Evolutionary conservation across 148 eudicot species (phyloP).

Genomic region (Diospyros kaki): DNA sequence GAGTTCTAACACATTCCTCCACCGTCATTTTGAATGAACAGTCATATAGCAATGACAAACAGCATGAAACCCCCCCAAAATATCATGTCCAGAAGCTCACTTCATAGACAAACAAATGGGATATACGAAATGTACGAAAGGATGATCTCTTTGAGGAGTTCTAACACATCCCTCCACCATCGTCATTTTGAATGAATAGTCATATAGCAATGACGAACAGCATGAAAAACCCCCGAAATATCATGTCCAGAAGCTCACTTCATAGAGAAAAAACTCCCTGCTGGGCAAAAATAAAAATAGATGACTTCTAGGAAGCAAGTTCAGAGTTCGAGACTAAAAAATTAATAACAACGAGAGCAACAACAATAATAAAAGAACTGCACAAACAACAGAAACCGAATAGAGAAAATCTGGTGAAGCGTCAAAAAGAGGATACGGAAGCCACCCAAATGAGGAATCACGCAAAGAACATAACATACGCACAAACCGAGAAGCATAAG

Average conservation of each 20-base stretch:
- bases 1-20: conserved; percentile 19
- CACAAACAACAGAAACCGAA: background rate
- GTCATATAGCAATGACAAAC: conserved; percentile 14
- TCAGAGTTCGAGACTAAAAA: background rate
- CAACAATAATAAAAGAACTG: background rate
- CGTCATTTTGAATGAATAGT: conserved; percentile 18
- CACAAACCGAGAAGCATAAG: background rate
- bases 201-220: conserved; percentile 10
- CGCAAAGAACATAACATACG: background rate
- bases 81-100: conserved; percentile 10
- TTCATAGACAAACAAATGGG: conserved; percentile 7
- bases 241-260: conserved; percentile 10
- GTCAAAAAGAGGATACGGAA: background rate
- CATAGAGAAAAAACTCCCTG: conserved; percentile 8
- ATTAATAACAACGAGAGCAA: background rate
- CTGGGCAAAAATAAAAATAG: background rate
- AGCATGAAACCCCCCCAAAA: conserved; percentile 1
- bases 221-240: conserved; percentile 1
- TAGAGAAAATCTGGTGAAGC: background rate
- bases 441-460: background rate
- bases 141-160: conserved; percentile 15
- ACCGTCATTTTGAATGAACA: conserved; percentile 16
- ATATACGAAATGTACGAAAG: conserved; percentile 13
- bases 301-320: background rate
- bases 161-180: conserved; percentile 19